Evolutionary conservation across 768 basidiomycete species (phyloP).

Genomic region (Sporobolomyces phaffii): DNA sequence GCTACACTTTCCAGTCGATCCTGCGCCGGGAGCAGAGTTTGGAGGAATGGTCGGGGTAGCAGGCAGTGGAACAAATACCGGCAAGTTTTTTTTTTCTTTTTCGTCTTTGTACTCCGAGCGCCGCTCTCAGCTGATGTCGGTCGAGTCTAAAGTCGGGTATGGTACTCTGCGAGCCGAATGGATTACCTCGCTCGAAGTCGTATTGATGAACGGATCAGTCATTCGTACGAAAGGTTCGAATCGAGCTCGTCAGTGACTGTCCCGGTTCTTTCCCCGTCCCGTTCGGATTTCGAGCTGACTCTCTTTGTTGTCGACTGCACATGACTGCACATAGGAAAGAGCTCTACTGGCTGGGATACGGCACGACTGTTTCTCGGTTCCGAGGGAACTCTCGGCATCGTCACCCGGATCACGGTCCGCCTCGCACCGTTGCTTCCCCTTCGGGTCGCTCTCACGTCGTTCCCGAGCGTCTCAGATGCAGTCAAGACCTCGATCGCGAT

Average conservation of each 20-base stretch:
- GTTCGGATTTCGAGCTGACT: too few relatives aligned
- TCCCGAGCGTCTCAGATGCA: constrained; percentile 69
- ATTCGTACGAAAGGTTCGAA: constrained; percentile 68
- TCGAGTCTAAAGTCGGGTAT: constrained; percentile 13
- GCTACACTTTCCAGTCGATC: constrained; percentile 36
- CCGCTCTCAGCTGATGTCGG: not conserved
- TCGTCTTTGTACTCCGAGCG: not conserved
- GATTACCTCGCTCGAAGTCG: constrained; percentile 44
- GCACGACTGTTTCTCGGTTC: constrained; percentile 54
- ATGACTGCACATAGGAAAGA: constrained; percentile 54
- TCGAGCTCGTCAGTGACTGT: constrained; percentile 13
- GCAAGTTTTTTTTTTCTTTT: not conserved
- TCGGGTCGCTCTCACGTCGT: constrained; percentile 80
- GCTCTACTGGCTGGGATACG: constrained; percentile 76
- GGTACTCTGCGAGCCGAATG: constrained; percentile 31
- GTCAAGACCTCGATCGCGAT: constrained; percentile 77
- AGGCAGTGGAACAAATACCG: constrained; percentile 33
- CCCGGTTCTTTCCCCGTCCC: not conserved
- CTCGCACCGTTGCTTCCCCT: constrained; percentile 75
- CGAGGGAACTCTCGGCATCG: constrained; percentile 74
- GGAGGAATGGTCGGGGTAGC: constrained; percentile 36
- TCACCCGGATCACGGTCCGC: constrained; percentile 80
- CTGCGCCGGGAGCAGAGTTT: constrained; percentile 29
- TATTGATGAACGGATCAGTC: constrained; percentile 78
- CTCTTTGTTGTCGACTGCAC: not conserved